Evolutionary conservation across 1,284 basidiomycete genomes (phyloP), one percentile per base, ranked within the genome.

Genomic region (Irpex lacteus): DNA sequence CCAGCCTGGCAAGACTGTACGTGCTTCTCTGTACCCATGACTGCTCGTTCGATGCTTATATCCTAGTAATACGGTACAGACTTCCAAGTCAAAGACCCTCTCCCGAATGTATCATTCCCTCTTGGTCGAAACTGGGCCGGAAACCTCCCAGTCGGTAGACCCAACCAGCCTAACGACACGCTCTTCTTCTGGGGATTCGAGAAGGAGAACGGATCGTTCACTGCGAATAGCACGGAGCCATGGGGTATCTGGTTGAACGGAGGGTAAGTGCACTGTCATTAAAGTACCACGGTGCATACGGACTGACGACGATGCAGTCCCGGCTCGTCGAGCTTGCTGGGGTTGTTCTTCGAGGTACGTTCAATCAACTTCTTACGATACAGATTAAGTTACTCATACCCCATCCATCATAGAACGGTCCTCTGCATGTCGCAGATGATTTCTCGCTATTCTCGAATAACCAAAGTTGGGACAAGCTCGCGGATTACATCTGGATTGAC

Each of bases 161-260:
- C 65, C 13, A 70, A 67, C 7, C 73, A 78, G 18, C 86, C 86
- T 0, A 90, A 91, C 64, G 77, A 91, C 65, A 90, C 89, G 0
- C 77, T 92, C 2, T 92, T 90, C 76, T 91, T 91, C 74, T 84
- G 85, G 81, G 89, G 79, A 1, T 84, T 88, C 66, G 90, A 91
- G 71, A 84, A 83, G 49, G 76, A 67, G 54, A 72, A 78, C 5
- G 88, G 87, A 1, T 90, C 89, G 1, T 75, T 91, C 61, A 88
- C 87, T 1, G 68, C 74, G 5, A 59, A 69, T 26, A 63, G 65
- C n/a, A 70, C 70, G 34, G 77, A 83, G 26, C 89, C 90, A 8
- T 91, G 89, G 89, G 82, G 83, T 8, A 86, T 91, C 54, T 91
- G 88, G 88, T 72, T 91, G 18, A 90, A 90, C 68, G 89, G 89